phyloP scores from a whole-genome alignment of 2,329 filamentous ascomycete species.

The Trichophyton schoenleinii region DNA sequence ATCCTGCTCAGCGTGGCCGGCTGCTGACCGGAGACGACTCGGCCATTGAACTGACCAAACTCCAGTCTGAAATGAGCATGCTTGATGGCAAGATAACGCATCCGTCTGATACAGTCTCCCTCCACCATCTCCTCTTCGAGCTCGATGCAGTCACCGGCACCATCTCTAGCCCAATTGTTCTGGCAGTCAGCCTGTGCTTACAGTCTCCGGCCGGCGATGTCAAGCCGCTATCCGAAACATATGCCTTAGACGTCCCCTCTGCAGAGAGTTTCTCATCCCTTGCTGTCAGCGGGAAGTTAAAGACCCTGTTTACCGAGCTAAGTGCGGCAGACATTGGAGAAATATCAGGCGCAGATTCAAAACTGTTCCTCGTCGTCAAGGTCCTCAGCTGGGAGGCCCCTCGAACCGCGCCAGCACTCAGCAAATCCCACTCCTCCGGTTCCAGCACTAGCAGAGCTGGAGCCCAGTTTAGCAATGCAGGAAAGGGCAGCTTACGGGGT shows the following conservation, averaged over 20 bases:
- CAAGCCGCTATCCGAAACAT: conserved; percentile 67
- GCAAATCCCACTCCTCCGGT: conserved; percentile 22
- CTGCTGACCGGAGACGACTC: conserved; percentile 88
- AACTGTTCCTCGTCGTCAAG: conserved; percentile 73
- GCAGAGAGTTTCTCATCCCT: conserved; percentile 58
- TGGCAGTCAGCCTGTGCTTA: conserved; percentile 66
- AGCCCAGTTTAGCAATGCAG: conserved; percentile 20
- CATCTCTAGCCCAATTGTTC: conserved; percentile 58
- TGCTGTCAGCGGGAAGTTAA: conserved; percentile 54
- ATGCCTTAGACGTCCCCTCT: conserved; percentile 62
- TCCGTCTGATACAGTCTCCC: conserved; percentile 52
- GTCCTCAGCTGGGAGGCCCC: conserved; percentile 50
- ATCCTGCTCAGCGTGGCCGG: conserved; percentile 68
- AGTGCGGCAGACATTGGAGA: conserved; percentile 62
- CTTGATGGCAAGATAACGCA: conserved; percentile 67
- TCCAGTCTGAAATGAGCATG: conserved; percentile 94
- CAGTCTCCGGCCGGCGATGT: conserved; percentile 53
- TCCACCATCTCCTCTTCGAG: conserved; percentile 73
- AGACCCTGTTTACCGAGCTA: conserved; percentile 78
- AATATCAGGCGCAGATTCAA: conserved; percentile 48
- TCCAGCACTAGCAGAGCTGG: conserved; percentile 22
- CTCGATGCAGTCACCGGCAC: conserved; percentile 70
- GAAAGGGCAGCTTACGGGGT: conserved; percentile 27
- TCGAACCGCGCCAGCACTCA: conserved; percentile 16
- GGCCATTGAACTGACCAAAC: conserved; percentile 73